Conservation (phyloP, 176 grass and related monocot genomes). For the Oryza australiensis region DNA sequence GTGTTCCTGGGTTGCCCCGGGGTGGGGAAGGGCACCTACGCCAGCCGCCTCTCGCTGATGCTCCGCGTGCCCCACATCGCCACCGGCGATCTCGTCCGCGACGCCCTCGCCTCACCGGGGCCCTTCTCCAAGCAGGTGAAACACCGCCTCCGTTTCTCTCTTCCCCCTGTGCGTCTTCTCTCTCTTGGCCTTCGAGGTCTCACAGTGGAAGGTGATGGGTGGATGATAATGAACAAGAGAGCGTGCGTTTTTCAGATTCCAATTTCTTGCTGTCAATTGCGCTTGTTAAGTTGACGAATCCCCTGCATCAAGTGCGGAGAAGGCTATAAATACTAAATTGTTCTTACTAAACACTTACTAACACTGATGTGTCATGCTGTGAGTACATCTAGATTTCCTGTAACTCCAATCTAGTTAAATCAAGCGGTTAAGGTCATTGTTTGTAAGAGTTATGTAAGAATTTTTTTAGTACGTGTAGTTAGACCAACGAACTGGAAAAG, state of each 20-base stretch:
- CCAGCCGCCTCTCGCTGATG: conserved; percentile 81
- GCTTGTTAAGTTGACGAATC: neutral
- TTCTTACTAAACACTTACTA: too few relatives aligned
- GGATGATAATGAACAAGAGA: neutral
- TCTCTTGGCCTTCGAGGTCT: neutral
- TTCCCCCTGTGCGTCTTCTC: neutral
- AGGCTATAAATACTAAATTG: too few relatives aligned
- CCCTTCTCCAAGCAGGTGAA: conserved; percentile 67
- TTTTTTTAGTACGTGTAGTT: neutral
- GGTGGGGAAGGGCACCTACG: conserved; percentile 97
- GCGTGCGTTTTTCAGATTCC: neutral
- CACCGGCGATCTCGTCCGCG: conserved; percentile 95
- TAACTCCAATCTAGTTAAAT: too few relatives aligned
- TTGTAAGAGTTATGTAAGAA: too few relatives aligned
- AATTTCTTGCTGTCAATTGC: neutral
- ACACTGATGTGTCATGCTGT: too few relatives aligned
- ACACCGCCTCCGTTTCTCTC: neutral
- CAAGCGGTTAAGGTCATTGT: too few relatives aligned
- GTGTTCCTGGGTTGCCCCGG: conserved; percentile 93
- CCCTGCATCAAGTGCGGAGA: neutral
- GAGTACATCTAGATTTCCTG: neutral
- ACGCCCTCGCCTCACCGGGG: conserved; percentile 57
- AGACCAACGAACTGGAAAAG: neutral
- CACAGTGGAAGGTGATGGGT: neutral
- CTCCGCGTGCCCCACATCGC: conserved; percentile 90